phyloP scores from a whole-genome alignment of 345 rosid genomes.

The Eucalyptus cloeziana region DNA sequence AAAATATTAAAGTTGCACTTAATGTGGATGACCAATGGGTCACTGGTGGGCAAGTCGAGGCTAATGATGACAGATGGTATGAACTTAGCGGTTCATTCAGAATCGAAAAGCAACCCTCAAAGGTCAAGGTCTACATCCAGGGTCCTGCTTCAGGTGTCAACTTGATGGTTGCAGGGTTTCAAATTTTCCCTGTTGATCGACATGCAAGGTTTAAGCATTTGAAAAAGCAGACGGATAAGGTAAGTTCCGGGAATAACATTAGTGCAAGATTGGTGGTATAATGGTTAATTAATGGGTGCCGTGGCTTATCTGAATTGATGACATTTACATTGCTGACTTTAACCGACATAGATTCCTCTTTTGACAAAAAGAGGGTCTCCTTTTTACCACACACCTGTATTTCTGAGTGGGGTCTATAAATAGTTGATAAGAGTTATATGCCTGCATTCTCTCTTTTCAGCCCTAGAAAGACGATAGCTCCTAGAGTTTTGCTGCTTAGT shows the following conservation, averaged over 20 bases:
- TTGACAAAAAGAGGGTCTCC: not conserved
- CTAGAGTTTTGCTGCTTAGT: not conserved
- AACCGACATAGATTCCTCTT: not conserved
- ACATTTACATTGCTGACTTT: not conserved
- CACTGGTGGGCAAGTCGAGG: not conserved
- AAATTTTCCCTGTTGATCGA: not conserved
- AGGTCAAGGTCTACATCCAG: not conserved
- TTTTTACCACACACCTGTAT: not conserved
- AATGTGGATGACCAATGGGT: not conserved
- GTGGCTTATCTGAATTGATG: not conserved
- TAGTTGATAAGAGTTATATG: constrained; percentile 25
- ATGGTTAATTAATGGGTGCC: not conserved
- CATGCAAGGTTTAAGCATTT: not conserved
- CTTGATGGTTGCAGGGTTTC: constrained; percentile 1
- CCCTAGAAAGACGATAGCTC: not conserved
- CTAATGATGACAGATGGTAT: not conserved
- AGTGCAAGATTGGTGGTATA: not conserved
- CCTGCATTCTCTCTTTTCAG: not conserved
- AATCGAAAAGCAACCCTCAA: not conserved
- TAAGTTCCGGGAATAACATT: not conserved
- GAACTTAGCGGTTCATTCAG: not conserved
- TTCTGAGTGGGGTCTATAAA: not conserved
- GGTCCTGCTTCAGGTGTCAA: not conserved
- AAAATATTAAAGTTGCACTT: constrained; percentile 31
- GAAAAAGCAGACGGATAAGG: not conserved